These are phyloP conservation scores for Dactylella cylindrospora DNA, from an alignment of 2,329 filamentous ascomycete species.

Conservation along the genomic window DNA sequence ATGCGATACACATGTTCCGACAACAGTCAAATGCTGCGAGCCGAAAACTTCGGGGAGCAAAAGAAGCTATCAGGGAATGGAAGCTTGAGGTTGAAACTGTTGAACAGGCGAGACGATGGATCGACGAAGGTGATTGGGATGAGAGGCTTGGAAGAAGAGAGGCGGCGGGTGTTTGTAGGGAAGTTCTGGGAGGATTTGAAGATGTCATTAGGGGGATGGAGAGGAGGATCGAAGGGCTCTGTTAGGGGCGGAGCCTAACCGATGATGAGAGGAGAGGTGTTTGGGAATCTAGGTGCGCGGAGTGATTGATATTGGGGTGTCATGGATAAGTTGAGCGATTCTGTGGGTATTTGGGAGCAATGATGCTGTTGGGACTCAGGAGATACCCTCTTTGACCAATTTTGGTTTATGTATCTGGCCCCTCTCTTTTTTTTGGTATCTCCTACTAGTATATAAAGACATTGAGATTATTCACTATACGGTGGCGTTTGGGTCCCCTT, in stretches of 20 bases:
- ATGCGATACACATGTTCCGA: constrained; percentile 89
- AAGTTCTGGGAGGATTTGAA: constrained; percentile 90
- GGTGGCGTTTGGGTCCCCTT: too few relatives aligned
- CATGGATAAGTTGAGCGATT: constrained; percentile 14
- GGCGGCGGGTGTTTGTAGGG: constrained; percentile 78
- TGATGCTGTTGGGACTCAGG: constrained; percentile 22
- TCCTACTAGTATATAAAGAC: too few relatives aligned
- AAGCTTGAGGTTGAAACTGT: constrained; percentile 76
- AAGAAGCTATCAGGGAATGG: constrained; percentile 83
- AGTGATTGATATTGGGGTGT: neutral
- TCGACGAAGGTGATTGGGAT: constrained; percentile 80
- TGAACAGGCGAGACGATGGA: constrained; percentile 79
- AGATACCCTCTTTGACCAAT: constrained; percentile 44
- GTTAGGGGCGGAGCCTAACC: constrained; percentile 51
- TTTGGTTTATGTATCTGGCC: too few relatives aligned
- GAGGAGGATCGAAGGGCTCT: constrained; percentile 67
- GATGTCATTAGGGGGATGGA: constrained; percentile 84
- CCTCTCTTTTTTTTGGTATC: constrained; percentile 22
- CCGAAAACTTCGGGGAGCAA: constrained; percentile 74
- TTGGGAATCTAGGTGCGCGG: constrained; percentile 13
- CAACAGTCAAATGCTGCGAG: constrained; percentile 82
- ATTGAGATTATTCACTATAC: too few relatives aligned
- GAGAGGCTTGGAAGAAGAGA: constrained; percentile 73
- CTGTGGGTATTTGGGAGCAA: constrained; percentile 12
- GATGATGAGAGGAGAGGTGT: constrained; percentile 47